Base-by-base conservation (phyloP, 257 asterid genomes). In the Coffea canephora region DNA sequence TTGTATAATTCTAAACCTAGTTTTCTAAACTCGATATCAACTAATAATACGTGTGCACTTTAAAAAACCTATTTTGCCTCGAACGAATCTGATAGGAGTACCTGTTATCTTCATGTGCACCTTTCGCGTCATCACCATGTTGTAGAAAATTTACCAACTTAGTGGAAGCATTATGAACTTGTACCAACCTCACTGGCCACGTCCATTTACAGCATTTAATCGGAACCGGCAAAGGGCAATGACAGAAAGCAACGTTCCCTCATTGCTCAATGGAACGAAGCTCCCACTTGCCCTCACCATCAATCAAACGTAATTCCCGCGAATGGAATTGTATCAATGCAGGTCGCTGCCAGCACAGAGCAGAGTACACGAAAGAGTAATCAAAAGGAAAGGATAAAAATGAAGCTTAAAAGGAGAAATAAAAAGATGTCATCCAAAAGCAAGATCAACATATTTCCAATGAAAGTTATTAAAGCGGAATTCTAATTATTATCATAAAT, bases 281-380 rank as follows among this genome's bases (percentile, higher is more conserved):
- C 85, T 96, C 98, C 99, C 99, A 96, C 83, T 91, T 92, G 72
- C 99, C 99, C 91, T 96, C 99, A 13, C 99, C 99, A 36, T 96
- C 99, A 73, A 96, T 94, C 80, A 96, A 85, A 69, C 98, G 90
- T 82, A 96, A 84, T 89, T 96, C 99, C 88, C 77, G 70, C 4
- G 97, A 91, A 85, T 96, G 99, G 91, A 90, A 96, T 12, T 97
- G 99, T 81, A 93, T 95, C 88, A 95, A 85, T 80, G 99, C 99
- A 81, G 99, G 99, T 27, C 99, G 96, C 99, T 95, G 79, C 52
- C 45, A 31, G 48, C 36, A 76, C 25, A 76, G 19, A 77, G 45
- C 39, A 10, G 68, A 57, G 19, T 2, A 67, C 41, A 72, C 50
- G 54, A 55, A 78, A 14, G 34, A 21, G 10, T 11, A 68, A 25